Conservation (phyloP, 805 yeast species). For the Cyberlindnera subsufficiens region DNA sequence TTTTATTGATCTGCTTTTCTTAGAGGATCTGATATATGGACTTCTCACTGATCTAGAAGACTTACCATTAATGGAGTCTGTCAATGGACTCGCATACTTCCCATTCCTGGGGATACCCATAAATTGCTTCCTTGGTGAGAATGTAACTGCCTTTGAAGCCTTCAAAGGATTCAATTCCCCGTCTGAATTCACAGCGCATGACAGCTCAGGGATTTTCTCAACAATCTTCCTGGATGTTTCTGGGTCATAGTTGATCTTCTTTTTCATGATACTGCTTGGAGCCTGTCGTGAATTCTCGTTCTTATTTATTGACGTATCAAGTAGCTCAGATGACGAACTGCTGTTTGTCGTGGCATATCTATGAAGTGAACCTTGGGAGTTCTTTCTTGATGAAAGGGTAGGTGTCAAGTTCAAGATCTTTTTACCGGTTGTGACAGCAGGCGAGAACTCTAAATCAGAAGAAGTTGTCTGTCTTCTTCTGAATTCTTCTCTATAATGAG, state of each 20-base stretch:
- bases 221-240: conserved; percentile 16
- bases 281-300: conserved; percentile 2
- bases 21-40: conserved; percentile 17
- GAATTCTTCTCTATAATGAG: conserved; percentile 15
- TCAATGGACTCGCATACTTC: conserved; percentile 19
- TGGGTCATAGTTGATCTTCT: conserved; percentile 14
- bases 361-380: neutral
- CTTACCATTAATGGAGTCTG: conserved; percentile 20
- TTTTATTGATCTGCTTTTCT: conserved; percentile 4
- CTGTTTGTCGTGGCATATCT: conserved; percentile 3
- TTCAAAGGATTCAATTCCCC: conserved; percentile 29
- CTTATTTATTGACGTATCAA: conserved; percentile 1
- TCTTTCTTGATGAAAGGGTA: neutral
- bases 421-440: conserved; percentile 10
- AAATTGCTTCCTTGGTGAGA: conserved; percentile 30
- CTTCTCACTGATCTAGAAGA: conserved; percentile 8
- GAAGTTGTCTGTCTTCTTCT: neutral
- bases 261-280: conserved; percentile 22
- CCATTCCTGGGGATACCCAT: conserved; percentile 3
- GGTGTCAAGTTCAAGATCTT: conserved; percentile 6
- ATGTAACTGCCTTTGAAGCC: conserved; percentile 26
- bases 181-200: conserved; percentile 16
- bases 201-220: conserved; percentile 18
- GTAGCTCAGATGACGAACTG: neutral
- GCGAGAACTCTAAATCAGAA: conserved; percentile 6